Conservation (phyloP, 148 eudicot genomes). For the Rhododendron henanense region DNA sequence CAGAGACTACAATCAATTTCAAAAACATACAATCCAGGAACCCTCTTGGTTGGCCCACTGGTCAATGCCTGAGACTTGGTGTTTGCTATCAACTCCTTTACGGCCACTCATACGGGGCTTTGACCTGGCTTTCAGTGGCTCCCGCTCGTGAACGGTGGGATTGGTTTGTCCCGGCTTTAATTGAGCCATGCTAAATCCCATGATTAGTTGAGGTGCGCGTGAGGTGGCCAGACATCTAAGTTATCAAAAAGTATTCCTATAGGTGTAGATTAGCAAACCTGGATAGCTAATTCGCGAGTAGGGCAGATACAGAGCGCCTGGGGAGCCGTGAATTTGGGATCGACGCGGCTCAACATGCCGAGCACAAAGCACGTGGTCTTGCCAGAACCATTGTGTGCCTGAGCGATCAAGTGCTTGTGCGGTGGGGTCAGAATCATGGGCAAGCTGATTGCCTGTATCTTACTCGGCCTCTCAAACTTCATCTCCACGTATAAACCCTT, state of each 20-base stretch:
- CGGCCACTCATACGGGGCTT: neutral
- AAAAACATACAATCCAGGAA: neutral
- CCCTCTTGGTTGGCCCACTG: neutral
- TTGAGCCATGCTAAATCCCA: neutral
- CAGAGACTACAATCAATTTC: neutral
- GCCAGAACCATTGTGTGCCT: constrained; percentile 93
- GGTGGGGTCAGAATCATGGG: constrained; percentile 84
- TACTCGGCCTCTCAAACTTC: constrained; percentile 89
- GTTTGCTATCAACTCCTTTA: neutral
- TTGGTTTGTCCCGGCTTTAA: neutral
- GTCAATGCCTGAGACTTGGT: neutral
- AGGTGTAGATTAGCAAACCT: constrained; percentile 37
- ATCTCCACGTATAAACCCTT: constrained; percentile 83
- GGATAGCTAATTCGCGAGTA: constrained; percentile 79
- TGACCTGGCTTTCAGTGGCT: neutral
- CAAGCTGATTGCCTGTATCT: constrained; percentile 57
- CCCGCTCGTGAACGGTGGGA: neutral
- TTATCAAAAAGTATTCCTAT: neutral
- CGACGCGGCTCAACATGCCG: constrained; percentile 84
- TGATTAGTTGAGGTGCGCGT: neutral
- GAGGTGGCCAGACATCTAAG: neutral
- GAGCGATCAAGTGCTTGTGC: constrained; percentile 65
- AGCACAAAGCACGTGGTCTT: constrained; percentile 93
- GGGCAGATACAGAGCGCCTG: constrained; percentile 94
- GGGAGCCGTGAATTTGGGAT: constrained; percentile 54